phyloP scores from a whole-genome alignment of 179 eudicot genomes.

The Sideroxylon spinosum region DNA sequence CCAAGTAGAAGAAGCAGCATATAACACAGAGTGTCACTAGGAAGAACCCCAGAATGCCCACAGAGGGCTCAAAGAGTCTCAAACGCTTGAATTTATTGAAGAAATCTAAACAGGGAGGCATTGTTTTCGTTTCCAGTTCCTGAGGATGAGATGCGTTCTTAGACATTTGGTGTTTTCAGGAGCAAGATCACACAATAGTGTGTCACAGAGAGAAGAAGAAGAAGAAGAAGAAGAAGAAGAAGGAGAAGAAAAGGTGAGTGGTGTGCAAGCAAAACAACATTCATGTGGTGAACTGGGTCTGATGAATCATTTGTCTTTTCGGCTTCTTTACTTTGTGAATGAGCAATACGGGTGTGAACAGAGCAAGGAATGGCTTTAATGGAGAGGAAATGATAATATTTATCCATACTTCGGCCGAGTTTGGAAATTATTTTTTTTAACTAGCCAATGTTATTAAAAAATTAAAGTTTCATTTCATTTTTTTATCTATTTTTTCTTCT shows the following conservation, averaged over 20 bases:
- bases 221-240: conserved; percentile 5
- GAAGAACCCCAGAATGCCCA: conserved; percentile 52
- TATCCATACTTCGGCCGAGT: too few relatives aligned
- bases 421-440: too few relatives aligned
- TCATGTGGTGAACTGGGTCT: conserved; percentile 14
- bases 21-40: conserved; percentile 38
- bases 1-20: conserved; percentile 56
- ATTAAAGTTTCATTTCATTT: too few relatives aligned
- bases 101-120: conserved; percentile 17
- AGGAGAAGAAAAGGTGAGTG: neutral
- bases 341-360: conserved; percentile 34
- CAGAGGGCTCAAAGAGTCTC: conserved; percentile 59
- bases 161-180: conserved; percentile 26
- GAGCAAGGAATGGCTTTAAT: conserved; percentile 37
- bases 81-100: conserved; percentile 50
- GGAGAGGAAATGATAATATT: conserved; percentile 6
- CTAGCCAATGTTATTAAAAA: too few relatives aligned
- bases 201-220: neutral
- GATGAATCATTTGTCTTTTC: conserved; percentile 8
- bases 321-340: conserved; percentile 25
- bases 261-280: conserved; percentile 17
- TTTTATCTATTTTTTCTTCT: too few relatives aligned
- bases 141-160: conserved; percentile 29
- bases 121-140: conserved; percentile 12
- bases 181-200: neutral